Conservation (phyloP, 1,139 yeast species). For the Geotrichum restrictum region DNA sequence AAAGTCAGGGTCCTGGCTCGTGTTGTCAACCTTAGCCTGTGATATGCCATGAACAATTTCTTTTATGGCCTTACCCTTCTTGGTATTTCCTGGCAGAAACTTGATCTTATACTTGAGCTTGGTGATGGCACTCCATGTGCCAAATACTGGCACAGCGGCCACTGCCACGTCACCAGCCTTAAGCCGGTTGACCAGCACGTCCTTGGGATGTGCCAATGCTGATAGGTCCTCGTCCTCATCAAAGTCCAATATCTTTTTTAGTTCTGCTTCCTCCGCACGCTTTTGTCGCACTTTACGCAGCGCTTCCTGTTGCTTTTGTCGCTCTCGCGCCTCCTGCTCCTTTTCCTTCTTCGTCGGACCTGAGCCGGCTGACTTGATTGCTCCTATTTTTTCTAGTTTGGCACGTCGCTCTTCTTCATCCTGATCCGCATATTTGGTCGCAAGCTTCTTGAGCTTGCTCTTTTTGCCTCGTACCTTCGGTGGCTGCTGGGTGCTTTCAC, state of each 20-base stretch:
- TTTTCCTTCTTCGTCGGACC: conserved; percentile 27
- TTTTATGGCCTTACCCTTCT: conserved; percentile 80
- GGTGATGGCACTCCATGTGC: conserved; percentile 80
- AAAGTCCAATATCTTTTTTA: conserved; percentile 40
- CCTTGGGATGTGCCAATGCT: conserved; percentile 27
- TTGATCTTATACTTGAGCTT: conserved; percentile 80
- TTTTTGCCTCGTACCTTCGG: conserved; percentile 72
- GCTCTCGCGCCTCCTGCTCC: conserved; percentile 32
- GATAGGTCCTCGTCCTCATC: conserved; percentile 37
- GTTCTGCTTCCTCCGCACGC: conserved; percentile 49
- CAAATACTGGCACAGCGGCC: conserved; percentile 81
- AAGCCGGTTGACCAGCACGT: conserved; percentile 27
- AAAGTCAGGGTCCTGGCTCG: conserved; percentile 47
- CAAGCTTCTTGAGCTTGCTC: conserved; percentile 76
- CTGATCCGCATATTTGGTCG: conserved; percentile 79
- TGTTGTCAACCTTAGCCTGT: conserved; percentile 52
- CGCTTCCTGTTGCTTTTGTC: conserved; percentile 28
- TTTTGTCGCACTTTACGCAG: conserved; percentile 39
- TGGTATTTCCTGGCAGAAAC: conserved; percentile 78
- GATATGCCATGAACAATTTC: conserved; percentile 63
- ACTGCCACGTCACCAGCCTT: conserved; percentile 42
- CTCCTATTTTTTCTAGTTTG: conserved; percentile 79
- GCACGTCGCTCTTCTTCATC: conserved; percentile 80
- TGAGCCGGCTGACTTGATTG: conserved; percentile 60
- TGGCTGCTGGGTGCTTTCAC: conserved; percentile 20